Percentiles rank a stretch among this genome's conserved stretches.
These are phyloP conservation scores for Cladophialophora immunda DNA, from an alignment of 2,329 filamentous ascomycete genomes.

Conservation along the genomic window DNA sequence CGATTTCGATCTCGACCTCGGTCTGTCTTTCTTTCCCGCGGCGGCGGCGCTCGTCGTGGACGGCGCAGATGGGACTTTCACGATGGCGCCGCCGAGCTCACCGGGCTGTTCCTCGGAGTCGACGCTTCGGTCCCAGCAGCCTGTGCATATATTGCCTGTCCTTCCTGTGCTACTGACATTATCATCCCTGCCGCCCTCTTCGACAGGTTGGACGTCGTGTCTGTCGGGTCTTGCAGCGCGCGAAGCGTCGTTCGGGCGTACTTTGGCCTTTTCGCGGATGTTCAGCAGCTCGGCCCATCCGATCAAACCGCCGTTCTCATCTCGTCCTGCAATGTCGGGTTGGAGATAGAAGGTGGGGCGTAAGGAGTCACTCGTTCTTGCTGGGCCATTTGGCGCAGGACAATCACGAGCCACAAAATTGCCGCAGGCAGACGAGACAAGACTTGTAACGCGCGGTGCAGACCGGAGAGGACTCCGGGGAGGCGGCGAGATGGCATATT, in stretches of 20 bases:
- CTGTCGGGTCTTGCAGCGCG: background rate
- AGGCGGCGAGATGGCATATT: background rate
- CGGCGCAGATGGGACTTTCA: constrained; percentile 13
- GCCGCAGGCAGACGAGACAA: background rate
- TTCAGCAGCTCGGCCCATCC: constrained; percentile 55
- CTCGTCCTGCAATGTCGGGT: constrained; percentile 53
- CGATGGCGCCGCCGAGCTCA: constrained; percentile 3
- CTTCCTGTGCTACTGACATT: background rate
- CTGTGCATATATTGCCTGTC: constrained; percentile 20
- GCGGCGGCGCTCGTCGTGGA: constrained; percentile 7
- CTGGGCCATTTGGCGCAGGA: background rate
- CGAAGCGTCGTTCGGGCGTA: background rate
- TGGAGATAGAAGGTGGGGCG: constrained; percentile 49
- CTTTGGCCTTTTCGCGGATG: constrained; percentile 47
- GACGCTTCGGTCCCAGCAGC: constrained; percentile 8
- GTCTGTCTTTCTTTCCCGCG: background rate
- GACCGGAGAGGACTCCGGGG: constrained; percentile 12
- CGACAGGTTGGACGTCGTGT: background rate
- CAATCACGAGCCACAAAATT: background rate
- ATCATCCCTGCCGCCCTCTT: constrained; percentile 1
- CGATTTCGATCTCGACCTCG: constrained; percentile 19
- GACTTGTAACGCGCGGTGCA: background rate
- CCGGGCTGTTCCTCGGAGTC: background rate
- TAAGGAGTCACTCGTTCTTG: background rate
- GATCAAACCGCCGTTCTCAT: constrained; percentile 54